phyloP scores from a whole-genome alignment of 202 grass and related monocot genomes.

The Eragrostis tef region DNA sequence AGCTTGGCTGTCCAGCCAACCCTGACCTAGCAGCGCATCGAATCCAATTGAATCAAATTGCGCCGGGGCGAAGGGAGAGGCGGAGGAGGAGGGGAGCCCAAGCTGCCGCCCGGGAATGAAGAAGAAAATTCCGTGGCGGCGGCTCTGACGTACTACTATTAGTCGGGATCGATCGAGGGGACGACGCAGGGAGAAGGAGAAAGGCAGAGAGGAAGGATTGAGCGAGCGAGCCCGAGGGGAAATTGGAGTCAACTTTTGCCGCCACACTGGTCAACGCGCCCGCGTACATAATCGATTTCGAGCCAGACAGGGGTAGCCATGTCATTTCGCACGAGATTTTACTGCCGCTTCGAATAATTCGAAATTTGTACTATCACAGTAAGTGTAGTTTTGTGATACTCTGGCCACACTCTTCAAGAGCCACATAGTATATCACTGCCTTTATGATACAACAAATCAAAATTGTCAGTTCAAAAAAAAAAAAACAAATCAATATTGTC shows the following conservation, averaged over 20 bases:
- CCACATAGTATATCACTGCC: too few relatives aligned
- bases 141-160: not conserved
- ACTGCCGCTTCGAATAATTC: not conserved
- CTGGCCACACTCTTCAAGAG: too few relatives aligned
- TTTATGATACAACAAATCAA: too few relatives aligned
- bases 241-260: constrained; percentile 45
- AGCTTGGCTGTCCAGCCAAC: not conserved
- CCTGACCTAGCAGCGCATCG: constrained; percentile 5
- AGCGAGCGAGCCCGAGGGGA: not conserved
- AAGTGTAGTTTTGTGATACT: too few relatives aligned
- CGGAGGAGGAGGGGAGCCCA: not conserved
- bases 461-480: too few relatives aligned
- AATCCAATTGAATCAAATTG: constrained; percentile 9
- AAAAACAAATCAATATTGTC: too few relatives aligned
- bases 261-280: constrained; percentile 30
- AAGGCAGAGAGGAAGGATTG: not conserved
- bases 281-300: not conserved
- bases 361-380: too few relatives aligned
- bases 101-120: too few relatives aligned
- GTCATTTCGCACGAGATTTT: too few relatives aligned
- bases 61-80: constrained; percentile 4
- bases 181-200: not conserved
- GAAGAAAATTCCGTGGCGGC: constrained; percentile 9
- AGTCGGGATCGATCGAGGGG: not conserved
- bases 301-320: too few relatives aligned